Percentiles rank a stretch among this genome's conserved stretches.
Conservation (phyloP, 345 rosid genomes). For the Eucalyptus cloeziana region DNA sequence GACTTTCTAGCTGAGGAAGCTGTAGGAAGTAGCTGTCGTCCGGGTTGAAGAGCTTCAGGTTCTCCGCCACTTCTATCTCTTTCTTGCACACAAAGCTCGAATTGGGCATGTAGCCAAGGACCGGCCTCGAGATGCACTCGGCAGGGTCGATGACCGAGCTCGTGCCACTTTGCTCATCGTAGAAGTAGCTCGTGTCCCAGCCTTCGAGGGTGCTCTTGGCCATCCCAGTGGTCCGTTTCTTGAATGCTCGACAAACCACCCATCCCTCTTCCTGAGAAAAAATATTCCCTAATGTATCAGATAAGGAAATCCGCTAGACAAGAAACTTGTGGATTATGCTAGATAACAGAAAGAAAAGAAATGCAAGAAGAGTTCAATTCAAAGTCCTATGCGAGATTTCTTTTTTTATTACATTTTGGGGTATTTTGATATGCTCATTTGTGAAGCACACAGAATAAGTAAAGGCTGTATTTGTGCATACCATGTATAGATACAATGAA, state of each 20-base stretch:
- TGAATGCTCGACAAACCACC: constrained; percentile 97
- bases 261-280: constrained; percentile 87
- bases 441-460: neutral
- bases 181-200: constrained; percentile 61
- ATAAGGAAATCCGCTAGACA: neutral
- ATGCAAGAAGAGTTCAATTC: neutral
- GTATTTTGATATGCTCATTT: neutral
- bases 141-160: constrained; percentile 40
- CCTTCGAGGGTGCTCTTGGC: constrained; percentile 38
- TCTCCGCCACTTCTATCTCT: constrained; percentile 55
- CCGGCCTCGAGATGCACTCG: constrained; percentile 41
- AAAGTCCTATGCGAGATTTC: neutral
- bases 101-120: constrained; percentile 15
- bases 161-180: constrained; percentile 42
- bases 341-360: neutral
- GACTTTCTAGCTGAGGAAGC: constrained; percentile 91
- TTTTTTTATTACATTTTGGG: neutral
- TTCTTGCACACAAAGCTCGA: constrained; percentile 60
- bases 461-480: neutral
- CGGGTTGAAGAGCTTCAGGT: constrained; percentile 30
- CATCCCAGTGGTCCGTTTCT: constrained; percentile 47
- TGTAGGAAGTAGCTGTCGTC: constrained; percentile 38
- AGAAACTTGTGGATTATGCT: neutral
- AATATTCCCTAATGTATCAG: neutral
- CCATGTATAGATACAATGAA: neutral